These are phyloP conservation scores for Persicaria maculosa DNA, from an alignment of 148 eudicot genomes.

Conservation along the genomic window DNA sequence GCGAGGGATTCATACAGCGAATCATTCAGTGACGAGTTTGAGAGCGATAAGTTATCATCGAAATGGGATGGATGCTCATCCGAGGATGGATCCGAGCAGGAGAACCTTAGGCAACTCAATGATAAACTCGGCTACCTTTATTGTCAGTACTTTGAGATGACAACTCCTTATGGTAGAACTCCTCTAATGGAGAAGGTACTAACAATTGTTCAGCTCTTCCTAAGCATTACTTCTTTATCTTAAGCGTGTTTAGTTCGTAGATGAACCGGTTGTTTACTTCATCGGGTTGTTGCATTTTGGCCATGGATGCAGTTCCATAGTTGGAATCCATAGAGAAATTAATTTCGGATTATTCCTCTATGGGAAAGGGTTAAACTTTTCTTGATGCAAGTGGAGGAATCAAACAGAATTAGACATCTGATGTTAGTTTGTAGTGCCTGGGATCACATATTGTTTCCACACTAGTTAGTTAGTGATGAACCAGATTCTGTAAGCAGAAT, in stretches of 20 bases:
- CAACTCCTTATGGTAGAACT: constrained; percentile 14
- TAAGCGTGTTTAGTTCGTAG: not conserved
- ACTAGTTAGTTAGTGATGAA: constrained; percentile 7
- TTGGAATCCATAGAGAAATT: not conserved
- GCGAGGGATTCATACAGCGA: constrained; percentile 1
- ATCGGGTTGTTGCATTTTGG: not conserved
- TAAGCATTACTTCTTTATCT: not conserved
- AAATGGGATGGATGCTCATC: constrained; percentile 14
- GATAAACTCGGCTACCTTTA: constrained; percentile 13
- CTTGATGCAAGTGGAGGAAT: constrained; percentile 3
- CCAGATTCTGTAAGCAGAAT: constrained; percentile 9
- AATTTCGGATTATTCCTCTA: not conserved
- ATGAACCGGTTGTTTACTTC: too few species aligned
- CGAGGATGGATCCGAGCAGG: constrained; percentile 13
- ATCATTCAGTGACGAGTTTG: not conserved
- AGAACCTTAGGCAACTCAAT: constrained; percentile 7
- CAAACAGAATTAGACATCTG: not conserved
- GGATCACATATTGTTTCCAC: not conserved
- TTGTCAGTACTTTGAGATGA: constrained; percentile 8
- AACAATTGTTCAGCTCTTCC: not conserved
- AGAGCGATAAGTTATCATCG: not conserved
- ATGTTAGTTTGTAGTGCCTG: not conserved
- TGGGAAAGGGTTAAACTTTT: not conserved
- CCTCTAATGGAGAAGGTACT: constrained; percentile 14
- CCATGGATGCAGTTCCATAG: not conserved